Base-by-base conservation (phyloP, 495 filamentous ascomycete species). In the Trichoderma virens region DNA sequence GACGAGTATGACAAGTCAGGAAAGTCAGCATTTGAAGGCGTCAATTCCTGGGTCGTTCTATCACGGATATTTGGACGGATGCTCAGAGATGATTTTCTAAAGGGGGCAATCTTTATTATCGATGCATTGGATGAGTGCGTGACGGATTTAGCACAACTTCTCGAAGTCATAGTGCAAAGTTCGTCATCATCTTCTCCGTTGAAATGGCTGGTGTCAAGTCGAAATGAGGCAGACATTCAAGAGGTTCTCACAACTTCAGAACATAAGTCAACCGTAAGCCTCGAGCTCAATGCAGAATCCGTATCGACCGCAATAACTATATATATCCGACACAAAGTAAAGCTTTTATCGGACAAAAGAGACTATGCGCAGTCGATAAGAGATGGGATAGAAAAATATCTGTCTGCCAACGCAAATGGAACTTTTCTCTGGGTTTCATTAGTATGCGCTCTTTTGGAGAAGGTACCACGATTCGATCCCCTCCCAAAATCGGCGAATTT, bases 61-160 rank as follows among this genome's bases (percentile, higher is more conserved):
- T 72, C 61, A 27, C 54, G 67, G 8, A 74, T 79, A 32, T 70
- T 77, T n/a, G 59, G 31, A 8, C 41, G 34, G 16, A 75, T 79
- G 9, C 51, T 80, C 23, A 47, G 70, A 59, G 73, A 75, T 59
- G 47, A 59, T 13, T 66, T 27, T 28, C n/a, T 72, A 16, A 32
- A 66, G 0, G 61, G 11, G 1, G 64, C 69, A 2, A 35, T 18
- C 1, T 25, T 62, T 5, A 25, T 38, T 27, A 69, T 82, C 31
- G 80, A 82, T 66, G 80, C 78, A 2, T 71, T 82, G 5, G 77
- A 81, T 64, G 80, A 82, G 67, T 81, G 77, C 60, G 63, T 54
- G 8, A 60, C 25, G 7, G 70, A 65, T 23, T 59, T 69, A 39
- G 8, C 47, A 4, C 31, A 70, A 9, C 67, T 77, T 54, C 67